phyloP scores from a whole-genome alignment of 2,329 filamentous ascomycete species.

The Xylaria sp. region DNA sequence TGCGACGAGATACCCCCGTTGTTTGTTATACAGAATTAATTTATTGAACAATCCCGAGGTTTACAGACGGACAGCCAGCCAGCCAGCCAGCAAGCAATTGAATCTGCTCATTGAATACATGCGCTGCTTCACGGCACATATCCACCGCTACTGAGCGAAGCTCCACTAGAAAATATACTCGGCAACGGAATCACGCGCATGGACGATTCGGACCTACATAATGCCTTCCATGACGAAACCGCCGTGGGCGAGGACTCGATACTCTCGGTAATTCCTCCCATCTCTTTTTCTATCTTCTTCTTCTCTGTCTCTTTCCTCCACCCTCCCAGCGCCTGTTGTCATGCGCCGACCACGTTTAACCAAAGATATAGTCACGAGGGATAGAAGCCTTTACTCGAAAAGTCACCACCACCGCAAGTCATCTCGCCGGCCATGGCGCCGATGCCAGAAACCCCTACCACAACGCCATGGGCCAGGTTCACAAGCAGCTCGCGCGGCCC shows the following conservation, averaged over 20 bases:
- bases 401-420: conserved; percentile 90
- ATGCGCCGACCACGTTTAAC: conserved; percentile 30
- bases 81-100: neutral
- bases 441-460: conserved; percentile 78
- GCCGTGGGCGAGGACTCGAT: conserved; percentile 48
- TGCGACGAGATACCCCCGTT: conserved; percentile 3
- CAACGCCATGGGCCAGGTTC: conserved; percentile 86
- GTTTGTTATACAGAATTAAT: conserved; percentile 27
- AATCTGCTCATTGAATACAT: conserved; percentile 8
- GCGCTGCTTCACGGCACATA: conserved; percentile 4
- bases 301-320: neutral
- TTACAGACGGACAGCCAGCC: too few relatives aligned
- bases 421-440: conserved; percentile 78
- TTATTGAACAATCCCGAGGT: conserved; percentile 35
- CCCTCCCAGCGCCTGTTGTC: neutral
- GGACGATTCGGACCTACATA: conserved; percentile 49
- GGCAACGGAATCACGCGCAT: conserved; percentile 45
- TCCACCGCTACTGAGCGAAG: conserved; percentile 4
- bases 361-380: conserved; percentile 74
- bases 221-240: conserved; percentile 51
- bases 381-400: conserved; percentile 94
- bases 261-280: conserved; percentile 44
- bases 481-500: conserved; percentile 87
- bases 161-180: conserved; percentile 1
- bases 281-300: neutral